Conservation (phyloP, 2,329 filamentous ascomycete species). For the Verticillium dahliae region DNA sequence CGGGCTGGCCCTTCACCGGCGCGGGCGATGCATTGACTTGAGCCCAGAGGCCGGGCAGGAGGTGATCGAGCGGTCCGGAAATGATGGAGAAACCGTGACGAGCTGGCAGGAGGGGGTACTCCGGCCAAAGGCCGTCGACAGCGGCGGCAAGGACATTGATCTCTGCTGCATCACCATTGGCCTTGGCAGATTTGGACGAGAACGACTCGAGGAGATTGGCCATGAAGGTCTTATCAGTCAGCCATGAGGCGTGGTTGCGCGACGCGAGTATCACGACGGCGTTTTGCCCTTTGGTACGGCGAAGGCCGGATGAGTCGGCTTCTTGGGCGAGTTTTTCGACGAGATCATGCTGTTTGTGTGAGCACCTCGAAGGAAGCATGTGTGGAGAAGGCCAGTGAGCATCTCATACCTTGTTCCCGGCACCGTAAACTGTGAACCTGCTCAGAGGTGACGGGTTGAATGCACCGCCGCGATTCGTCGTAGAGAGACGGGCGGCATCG, state of each 20-base stretch:
- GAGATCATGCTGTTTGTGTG: neutral
- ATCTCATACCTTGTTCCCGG: conserved; percentile 1
- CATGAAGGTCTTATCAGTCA: conserved; percentile 38
- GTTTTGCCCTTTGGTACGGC: conserved; percentile 17
- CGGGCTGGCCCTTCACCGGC: neutral
- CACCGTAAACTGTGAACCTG: conserved; percentile 6
- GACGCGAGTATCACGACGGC: conserved; percentile 45
- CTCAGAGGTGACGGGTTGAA: neutral
- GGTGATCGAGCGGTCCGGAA: conserved; percentile 28
- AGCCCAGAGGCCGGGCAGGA: conserved; percentile 41
- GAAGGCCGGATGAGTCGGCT: neutral
- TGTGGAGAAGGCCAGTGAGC: neutral
- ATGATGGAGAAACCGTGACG: conserved; percentile 45
- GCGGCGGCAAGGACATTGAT: conserved; percentile 47
- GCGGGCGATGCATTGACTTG: neutral
- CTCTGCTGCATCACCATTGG: conserved; percentile 7
- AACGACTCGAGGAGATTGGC: conserved; percentile 11
- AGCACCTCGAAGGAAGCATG: neutral
- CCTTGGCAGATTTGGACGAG: neutral
- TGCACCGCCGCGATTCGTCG: neutral
- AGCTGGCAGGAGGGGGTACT: conserved; percentile 19
- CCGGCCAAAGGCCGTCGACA: conserved; percentile 45
- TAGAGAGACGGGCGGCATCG: neutral
- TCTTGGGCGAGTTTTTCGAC: neutral
- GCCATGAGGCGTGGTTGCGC: conserved; percentile 37